phyloP scores from a whole-genome alignment of 2,329 filamentous ascomycete species.

The Penicillium sp. region DNA sequence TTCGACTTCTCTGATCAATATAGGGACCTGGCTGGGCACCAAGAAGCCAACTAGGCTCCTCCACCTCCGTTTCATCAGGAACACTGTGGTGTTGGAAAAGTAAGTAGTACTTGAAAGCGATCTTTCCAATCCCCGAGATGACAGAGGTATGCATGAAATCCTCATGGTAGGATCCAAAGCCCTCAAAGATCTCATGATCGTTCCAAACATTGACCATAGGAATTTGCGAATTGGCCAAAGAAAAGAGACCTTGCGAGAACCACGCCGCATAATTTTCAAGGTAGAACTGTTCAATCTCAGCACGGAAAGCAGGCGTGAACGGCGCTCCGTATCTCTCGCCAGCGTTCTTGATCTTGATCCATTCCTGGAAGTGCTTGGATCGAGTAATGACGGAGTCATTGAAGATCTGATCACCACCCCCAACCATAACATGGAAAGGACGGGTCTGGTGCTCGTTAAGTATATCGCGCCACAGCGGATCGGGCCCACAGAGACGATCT shows the following conservation, averaged over 20 bases:
- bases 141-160: constrained; percentile 89
- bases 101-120: constrained; percentile 99
- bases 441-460: constrained; percentile 86
- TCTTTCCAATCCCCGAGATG: constrained; percentile 82
- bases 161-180: constrained; percentile 89
- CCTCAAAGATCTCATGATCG: constrained; percentile 89
- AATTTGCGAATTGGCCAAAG: constrained; percentile 90
- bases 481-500: constrained; percentile 82
- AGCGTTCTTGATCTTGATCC: constrained; percentile 79
- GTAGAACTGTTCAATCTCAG: constrained; percentile 86
- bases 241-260: constrained; percentile 95
- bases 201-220: constrained; percentile 99
- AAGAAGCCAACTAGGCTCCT: constrained; percentile 90
- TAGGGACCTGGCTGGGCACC: constrained; percentile 82
- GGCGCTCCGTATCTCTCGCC: constrained; percentile 75
- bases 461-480: constrained; percentile 96
- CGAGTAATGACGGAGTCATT: constrained; percentile 82
- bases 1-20: constrained; percentile 82
- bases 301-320: constrained; percentile 79
- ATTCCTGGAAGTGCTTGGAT: constrained; percentile 75
- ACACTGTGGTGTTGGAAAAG: constrained; percentile 96
- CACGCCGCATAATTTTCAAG: constrained; percentile 86
- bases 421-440: constrained; percentile 98
- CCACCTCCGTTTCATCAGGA: constrained; percentile 72
- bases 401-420: constrained; percentile 95